These are phyloP conservation scores for Persicaria tinctoria DNA, from an alignment of 148 eudicot species.

Conservation along the genomic window DNA sequence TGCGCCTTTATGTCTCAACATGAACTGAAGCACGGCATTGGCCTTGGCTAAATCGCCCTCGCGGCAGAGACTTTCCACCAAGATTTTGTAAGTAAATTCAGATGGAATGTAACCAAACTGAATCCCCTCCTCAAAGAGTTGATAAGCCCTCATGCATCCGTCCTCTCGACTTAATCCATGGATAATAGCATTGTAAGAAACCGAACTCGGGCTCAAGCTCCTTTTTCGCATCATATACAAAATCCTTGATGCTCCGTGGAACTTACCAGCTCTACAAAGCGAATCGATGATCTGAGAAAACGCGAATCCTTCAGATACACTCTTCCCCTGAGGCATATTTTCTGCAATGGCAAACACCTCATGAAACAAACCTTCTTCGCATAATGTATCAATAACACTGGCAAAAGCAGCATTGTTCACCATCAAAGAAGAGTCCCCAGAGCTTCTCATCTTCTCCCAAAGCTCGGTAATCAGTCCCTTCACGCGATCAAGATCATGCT, in stretches of 20 bases:
- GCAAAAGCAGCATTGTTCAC: constrained; percentile 68
- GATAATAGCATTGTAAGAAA: constrained; percentile 62
- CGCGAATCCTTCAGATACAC: constrained; percentile 52
- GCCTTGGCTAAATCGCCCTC: constrained; percentile 53
- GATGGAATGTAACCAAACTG: constrained; percentile 65
- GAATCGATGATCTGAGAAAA: constrained; percentile 74
- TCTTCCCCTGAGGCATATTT: constrained; percentile 57
- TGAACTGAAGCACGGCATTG: constrained; percentile 44
- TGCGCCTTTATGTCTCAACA: constrained; percentile 39
- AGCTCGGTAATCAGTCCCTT: constrained; percentile 33
- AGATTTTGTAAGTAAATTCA: constrained; percentile 55
- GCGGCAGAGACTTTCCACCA: constrained; percentile 70
- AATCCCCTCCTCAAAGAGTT: constrained; percentile 73
- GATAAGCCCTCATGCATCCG: constrained; percentile 86
- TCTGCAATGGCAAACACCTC: constrained; percentile 65
- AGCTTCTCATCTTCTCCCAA: constrained; percentile 48
- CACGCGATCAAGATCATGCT: constrained; percentile 33
- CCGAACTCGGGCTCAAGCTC: constrained; percentile 53
- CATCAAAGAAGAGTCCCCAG: constrained; percentile 19
- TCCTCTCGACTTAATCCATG: constrained; percentile 68
- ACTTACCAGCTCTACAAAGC: constrained; percentile 52
- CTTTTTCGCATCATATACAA: constrained; percentile 73
- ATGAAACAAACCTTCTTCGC: constrained; percentile 55
- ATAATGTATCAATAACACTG: constrained; percentile 54
- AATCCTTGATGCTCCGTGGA: constrained; percentile 78